A percentile compares a stretch with the other conserved stretches of the same genome.
Evolutionary conservation across 768 basidiomycete genomes (phyloP).

Genomic region (Termitomyces sp.): DNA sequence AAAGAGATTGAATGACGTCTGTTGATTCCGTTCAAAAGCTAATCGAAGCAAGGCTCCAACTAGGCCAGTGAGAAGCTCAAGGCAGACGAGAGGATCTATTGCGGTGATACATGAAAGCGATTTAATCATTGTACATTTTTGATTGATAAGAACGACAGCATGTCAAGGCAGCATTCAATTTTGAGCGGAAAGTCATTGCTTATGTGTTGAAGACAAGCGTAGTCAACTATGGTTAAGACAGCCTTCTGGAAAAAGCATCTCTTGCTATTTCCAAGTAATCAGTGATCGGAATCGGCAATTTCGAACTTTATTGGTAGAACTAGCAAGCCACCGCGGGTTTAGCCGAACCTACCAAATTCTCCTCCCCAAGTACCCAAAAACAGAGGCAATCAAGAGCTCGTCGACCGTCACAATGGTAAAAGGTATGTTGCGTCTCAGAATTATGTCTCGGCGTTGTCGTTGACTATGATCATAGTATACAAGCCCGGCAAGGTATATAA

Average conservation of each 20-base stretch:
- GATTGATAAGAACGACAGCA: not conserved
- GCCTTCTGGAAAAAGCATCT: not conserved
- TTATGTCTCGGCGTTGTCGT: constrained; percentile 14
- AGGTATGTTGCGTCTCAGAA: constrained; percentile 35
- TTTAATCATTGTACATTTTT: too few relatives aligned
- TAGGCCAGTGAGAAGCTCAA: too few relatives aligned
- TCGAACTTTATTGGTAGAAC: constrained; percentile 33
- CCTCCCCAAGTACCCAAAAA: constrained; percentile 23
- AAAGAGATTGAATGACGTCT: too few relatives aligned
- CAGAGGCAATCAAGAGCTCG: constrained; percentile 41
- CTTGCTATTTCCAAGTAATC: too few relatives aligned
- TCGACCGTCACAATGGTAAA: constrained; percentile 55
- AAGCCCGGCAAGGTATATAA: constrained; percentile 84
- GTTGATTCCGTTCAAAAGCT: too few relatives aligned
- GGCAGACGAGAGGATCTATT: too few relatives aligned
- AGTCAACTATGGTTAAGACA: not conserved
- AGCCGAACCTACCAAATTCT: constrained; percentile 28
- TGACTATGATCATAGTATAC: constrained; percentile 57
- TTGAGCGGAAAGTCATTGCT: too few relatives aligned
- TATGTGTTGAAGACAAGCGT: not conserved
- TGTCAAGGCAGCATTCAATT: not conserved
- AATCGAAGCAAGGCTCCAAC: too few relatives aligned
- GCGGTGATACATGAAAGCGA: too few relatives aligned
- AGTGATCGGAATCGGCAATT: not conserved
- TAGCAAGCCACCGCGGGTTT: constrained; percentile 44